A percentile compares a stretch with the other conserved stretches of the same genome.
These are phyloP conservation scores for Hypholoma sublateritium DNA, from an alignment of 768 basidiomycete genomes.

Conservation along the genomic window DNA sequence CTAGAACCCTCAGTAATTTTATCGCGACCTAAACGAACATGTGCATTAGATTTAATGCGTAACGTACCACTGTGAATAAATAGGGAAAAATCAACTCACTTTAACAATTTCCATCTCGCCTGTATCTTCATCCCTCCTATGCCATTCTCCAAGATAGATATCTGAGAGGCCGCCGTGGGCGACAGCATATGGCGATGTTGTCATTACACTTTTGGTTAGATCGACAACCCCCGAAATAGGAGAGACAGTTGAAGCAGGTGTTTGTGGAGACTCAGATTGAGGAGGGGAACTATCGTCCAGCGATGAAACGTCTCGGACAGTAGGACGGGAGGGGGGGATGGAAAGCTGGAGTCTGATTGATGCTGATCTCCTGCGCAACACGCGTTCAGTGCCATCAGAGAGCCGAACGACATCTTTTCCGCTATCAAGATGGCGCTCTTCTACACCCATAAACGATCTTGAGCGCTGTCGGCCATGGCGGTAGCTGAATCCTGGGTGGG, in stretches of 20 bases:
- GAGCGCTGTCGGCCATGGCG: not conserved
- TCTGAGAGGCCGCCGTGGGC: constrained; percentile 49
- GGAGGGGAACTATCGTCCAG: constrained; percentile 9
- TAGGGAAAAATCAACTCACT: not conserved
- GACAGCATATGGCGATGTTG: constrained; percentile 29
- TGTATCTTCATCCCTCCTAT: constrained; percentile 7
- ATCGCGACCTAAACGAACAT: constrained; percentile 39
- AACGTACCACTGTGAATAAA: not conserved
- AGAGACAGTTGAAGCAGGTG: constrained; percentile 27
- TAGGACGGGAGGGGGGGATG: not conserved
- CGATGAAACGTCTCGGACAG: not conserved
- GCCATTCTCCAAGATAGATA: constrained; percentile 44
- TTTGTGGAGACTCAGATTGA: constrained; percentile 25
- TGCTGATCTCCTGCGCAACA: not conserved
- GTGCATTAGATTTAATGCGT: not conserved
- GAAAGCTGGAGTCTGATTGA: not conserved
- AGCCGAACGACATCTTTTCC: not conserved
- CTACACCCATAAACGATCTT: not conserved
- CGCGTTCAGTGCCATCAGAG: not conserved
- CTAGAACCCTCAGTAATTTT: constrained; percentile 41
- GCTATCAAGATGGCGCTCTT: too few species aligned
- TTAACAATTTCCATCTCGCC: constrained; percentile 7
- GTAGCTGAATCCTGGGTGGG: not conserved
- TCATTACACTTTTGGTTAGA: constrained; percentile 26
- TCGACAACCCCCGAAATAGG: constrained; percentile 34